Evolutionary conservation across 305 asterid species (phyloP).

Genomic region (Fraxinus latifolia): DNA sequence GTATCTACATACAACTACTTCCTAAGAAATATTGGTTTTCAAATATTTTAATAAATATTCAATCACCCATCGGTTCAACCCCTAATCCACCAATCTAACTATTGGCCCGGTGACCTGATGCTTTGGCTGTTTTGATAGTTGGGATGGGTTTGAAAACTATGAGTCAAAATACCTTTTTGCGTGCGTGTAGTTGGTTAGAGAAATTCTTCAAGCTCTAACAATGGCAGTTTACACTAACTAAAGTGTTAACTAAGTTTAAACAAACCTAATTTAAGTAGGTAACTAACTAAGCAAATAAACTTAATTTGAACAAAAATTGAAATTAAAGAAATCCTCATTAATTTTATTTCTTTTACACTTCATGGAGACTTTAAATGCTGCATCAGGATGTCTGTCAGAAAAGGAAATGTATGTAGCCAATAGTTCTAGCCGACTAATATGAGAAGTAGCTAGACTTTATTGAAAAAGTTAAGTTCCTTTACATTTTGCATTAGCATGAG

Average conservation of each 20-base stretch:
- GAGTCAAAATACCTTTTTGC: no score
- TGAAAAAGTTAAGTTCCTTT: background rate
- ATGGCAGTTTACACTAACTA: background rate
- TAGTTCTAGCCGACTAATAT: background rate
- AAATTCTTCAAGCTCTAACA: background rate
- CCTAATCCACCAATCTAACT: background rate
- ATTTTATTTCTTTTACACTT: background rate
- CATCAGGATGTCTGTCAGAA: background rate
- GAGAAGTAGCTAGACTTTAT: background rate
- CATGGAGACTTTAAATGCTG: background rate
- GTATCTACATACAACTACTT: background rate
- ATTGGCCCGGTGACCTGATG: background rate
- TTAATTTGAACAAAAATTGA: background rate
- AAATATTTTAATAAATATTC: background rate
- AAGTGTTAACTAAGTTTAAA: background rate
- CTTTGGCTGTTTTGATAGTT: background rate
- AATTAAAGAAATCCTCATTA: background rate
- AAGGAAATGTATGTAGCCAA: background rate
- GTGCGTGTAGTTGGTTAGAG: no score
- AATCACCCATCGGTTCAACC: background rate
- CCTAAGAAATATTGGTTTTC: background rate
- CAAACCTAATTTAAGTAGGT: background rate
- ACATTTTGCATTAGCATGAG: background rate
- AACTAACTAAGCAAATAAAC: background rate
- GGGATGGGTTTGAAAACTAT: background rate